Evolutionary conservation across 495 filamentous ascomycete genomes (phyloP).

Genomic region (Penicillium robsamsonii): DNA sequence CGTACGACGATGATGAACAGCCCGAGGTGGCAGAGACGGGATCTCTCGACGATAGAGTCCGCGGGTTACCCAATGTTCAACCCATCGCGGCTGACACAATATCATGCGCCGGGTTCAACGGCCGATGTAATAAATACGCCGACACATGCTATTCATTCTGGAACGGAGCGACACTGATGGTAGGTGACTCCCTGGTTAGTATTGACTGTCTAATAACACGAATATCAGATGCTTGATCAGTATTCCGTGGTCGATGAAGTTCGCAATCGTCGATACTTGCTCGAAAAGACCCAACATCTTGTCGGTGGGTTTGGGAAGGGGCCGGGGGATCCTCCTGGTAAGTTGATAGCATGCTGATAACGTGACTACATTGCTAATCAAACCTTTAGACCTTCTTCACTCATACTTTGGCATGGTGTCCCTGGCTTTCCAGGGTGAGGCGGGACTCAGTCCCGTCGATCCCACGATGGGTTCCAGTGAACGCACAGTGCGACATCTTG

Average conservation of each 20-base stretch:
- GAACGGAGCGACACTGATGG: constrained; percentile 68
- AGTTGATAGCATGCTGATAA: constrained; percentile 14
- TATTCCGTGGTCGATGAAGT: constrained; percentile 56
- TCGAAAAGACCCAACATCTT: constrained; percentile 85
- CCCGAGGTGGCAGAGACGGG: constrained; percentile 28
- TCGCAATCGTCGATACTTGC: constrained; percentile 69
- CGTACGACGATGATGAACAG: constrained; percentile 32
- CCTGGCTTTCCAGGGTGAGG: constrained; percentile 65
- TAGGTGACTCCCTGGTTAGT: constrained; percentile 30
- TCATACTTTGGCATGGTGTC: constrained; percentile 83
- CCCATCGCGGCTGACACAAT: constrained; percentile 33
- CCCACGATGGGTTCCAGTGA: constrained; percentile 64
- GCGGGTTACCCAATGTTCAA: constrained; percentile 36
- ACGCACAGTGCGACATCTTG: constrained; percentile 41
- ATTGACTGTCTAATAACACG: constrained; percentile 10
- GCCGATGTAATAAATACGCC: constrained; percentile 79
- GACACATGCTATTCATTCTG: constrained; percentile 97
- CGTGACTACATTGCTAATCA: constrained; percentile 15
- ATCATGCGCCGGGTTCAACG: constrained; percentile 73
- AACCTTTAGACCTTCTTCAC: constrained; percentile 71
- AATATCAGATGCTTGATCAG: constrained; percentile 61
- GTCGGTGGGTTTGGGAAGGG: constrained; percentile 89
- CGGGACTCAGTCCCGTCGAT: constrained; percentile 62
- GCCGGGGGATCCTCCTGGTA: constrained; percentile 72
- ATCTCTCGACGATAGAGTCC: constrained; percentile 29